A percentile compares a stretch with the other conserved stretches of the same genome.
phyloP scores from a whole-genome alignment of 768 basidiomycete species.

The Boletus huronensis region DNA sequence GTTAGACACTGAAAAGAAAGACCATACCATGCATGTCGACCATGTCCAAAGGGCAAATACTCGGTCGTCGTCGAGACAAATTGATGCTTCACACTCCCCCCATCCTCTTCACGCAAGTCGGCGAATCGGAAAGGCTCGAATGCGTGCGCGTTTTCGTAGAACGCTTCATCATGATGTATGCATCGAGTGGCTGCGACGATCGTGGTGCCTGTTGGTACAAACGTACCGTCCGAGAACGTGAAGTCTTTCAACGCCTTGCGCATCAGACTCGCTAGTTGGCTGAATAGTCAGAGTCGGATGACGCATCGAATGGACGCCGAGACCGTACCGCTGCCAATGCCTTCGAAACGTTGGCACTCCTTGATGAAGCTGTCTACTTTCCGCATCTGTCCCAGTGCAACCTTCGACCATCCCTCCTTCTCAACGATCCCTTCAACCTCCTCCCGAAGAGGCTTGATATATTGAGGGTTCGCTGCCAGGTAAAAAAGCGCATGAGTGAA shows the following conservation, averaged over 20 bases:
- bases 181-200: conserved; percentile 19
- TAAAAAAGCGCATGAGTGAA: conserved; percentile 30
- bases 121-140: conserved; percentile 15
- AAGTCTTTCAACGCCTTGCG: conserved; percentile 33
- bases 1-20: not conserved
- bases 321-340: conserved; percentile 19
- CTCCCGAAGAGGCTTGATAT: conserved; percentile 32
- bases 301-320: not conserved
- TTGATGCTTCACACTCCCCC: conserved; percentile 34
- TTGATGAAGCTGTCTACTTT: conserved; percentile 39
- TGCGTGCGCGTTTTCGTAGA: not conserved
- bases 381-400: conserved; percentile 27
- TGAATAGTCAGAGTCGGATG: not conserved
- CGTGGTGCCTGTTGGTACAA: conserved; percentile 33
- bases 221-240: conserved; percentile 38
- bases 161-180: conserved; percentile 16
- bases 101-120: conserved; percentile 17
- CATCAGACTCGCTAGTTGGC: conserved; percentile 31
- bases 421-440: not conserved
- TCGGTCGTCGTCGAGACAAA: conserved; percentile 31
- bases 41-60: conserved; percentile 32
- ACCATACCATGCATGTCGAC: not conserved
- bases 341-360: conserved; percentile 9
- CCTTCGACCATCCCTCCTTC: conserved; percentile 5
- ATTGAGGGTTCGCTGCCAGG: conserved; percentile 35